These are phyloP conservation scores for Amauroascus verrucosus DNA, from an alignment of 2,329 filamentous ascomycete genomes.

Conservation along the genomic window DNA sequence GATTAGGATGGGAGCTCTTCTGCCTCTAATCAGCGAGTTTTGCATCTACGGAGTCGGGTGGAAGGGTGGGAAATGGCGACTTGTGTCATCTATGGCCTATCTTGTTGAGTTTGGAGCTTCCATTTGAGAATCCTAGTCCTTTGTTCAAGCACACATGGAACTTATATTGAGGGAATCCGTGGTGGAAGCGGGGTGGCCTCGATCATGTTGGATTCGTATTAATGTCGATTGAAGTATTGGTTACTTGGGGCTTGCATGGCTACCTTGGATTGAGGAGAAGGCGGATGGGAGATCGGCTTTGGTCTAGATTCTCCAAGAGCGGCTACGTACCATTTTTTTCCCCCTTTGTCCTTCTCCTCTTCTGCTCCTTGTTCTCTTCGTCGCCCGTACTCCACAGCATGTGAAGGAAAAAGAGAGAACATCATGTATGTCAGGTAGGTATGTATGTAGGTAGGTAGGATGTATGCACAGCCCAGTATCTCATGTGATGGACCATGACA, in stretches of 20 bases:
- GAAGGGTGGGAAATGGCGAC: too few relatives aligned
- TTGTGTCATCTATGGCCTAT: too few relatives aligned
- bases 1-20: not conserved
- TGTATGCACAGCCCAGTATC: not conserved
- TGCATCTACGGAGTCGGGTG: not conserved
- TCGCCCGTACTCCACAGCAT: not conserved
- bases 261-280: not conserved
- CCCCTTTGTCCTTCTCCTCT: not conserved
- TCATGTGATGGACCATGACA: constrained; percentile 4
- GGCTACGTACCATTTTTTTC: not conserved
- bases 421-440: too few relatives aligned
- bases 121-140: not conserved
- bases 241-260: not conserved
- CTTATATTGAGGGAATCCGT: too few relatives aligned
- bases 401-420: not conserved
- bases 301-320: not conserved
- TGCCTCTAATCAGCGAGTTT: not conserved
- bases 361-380: not conserved
- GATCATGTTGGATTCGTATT: not conserved
- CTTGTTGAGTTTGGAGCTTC: not conserved
- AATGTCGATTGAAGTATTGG: not conserved
- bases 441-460: too few relatives aligned
- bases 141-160: not conserved
- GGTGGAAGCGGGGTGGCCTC: too few relatives aligned
- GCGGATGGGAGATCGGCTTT: not conserved